Base-by-base conservation (phyloP, 306 rosid species). In the Styphnolobium japonicum region DNA sequence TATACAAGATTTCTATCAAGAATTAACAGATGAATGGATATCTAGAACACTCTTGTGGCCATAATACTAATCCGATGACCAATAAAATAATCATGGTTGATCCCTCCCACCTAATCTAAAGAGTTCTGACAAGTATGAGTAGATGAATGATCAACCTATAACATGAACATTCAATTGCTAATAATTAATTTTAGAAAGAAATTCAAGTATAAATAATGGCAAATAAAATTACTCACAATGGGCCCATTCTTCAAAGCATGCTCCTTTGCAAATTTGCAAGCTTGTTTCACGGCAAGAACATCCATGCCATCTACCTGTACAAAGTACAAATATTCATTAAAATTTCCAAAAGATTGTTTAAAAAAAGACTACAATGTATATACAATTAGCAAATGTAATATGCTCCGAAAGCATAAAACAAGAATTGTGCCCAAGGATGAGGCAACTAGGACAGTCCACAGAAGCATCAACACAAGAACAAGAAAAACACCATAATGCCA, bases 241-340 rank as follows among this genome's bases (percentile, higher is more conserved):
- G 98, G 98, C 57, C 98, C 98, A 56, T 91, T 93, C 85, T 89
- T 88, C 89, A 93, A 86, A 80, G 90, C 97, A 67, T 89, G 84
- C 80, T 93, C 97, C 83, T 93, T 93, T 2, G 98, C 97, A 70
- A 88, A 93, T 73, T 86, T 91, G 92, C 98, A 91, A 53, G 93
- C 97, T 80, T 91, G 98, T 84, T 93, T 93, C 76, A 93, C 98
- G 8, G 97, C 98, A 76, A 93, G 81, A 60, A 60, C 97, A 81
- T 93, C 98, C 98, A 93, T 93, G 58, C 98, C 98, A 83, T 93
- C 98, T 31, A 93, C 93, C 98, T 93, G 85, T 76, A 80, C 57
- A 66, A 72, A 80, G 56, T 33, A 52, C 10, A 77, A 76, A 80
- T 23, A 70, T n/a, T 12, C 23, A 60, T 71, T 65, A 63, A 62